Evolutionary conservation across 176 grass and related monocot genomes (phyloP).

Genomic region (Aegilops bicornis): DNA sequence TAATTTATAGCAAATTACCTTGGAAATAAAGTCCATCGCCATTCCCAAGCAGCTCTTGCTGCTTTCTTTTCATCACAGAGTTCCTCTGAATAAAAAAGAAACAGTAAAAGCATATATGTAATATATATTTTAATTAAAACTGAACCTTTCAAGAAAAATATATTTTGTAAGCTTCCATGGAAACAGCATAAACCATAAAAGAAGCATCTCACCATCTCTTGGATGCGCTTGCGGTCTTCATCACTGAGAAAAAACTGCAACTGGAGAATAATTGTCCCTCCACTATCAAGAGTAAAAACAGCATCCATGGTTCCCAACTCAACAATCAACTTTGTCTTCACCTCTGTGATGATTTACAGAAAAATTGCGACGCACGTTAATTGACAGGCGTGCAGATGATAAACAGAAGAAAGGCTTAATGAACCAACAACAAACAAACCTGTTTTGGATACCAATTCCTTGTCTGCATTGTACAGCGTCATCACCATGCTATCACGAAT

Average conservation of each 20-base stretch:
- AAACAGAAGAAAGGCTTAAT: background rate
- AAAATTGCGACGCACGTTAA: background rate
- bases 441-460: constrained; percentile 37
- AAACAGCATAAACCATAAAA: background rate
- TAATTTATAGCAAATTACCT: constrained; percentile 23
- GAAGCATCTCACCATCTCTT: constrained; percentile 38
- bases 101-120: background rate
- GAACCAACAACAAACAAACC: background rate
- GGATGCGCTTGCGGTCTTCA: constrained; percentile 44
- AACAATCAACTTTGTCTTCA: constrained; percentile 34
- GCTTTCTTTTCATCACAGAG: constrained; percentile 39
- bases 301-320: constrained; percentile 44
- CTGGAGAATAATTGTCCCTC: constrained; percentile 31
- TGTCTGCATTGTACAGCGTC: constrained; percentile 32
- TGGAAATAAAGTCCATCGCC: constrained; percentile 11
- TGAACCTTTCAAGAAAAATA: background rate
- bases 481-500: constrained; percentile 44
- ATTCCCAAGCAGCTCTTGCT: constrained; percentile 30
- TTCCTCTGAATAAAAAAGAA: constrained; percentile 40
- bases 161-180: background rate
- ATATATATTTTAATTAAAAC: background rate
- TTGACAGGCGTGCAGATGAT: background rate
- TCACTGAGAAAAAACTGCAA: constrained; percentile 47
- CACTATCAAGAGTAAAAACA: constrained; percentile 28
- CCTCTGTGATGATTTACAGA: constrained; percentile 14